Percentiles rank a stretch among this genome's conserved stretches.
phyloP scores from a whole-genome alignment of 129 eudicot species.

The Chrysanthemum seticuspe region DNA sequence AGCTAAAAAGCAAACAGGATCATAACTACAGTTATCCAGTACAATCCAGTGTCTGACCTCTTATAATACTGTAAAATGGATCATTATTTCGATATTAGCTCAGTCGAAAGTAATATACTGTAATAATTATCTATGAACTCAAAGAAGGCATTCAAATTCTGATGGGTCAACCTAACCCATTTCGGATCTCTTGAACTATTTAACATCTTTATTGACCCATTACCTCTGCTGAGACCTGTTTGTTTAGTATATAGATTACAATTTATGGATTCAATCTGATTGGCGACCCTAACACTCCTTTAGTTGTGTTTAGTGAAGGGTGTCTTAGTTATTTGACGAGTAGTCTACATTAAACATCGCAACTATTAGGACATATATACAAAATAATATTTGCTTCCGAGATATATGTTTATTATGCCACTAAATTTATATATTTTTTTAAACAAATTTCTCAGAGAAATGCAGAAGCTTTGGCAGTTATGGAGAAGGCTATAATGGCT shows the following conservation, averaged over 20 bases:
- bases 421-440: neutral
- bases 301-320: neutral
- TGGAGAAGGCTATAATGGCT: conserved; percentile 90
- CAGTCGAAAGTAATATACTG: too few relatives aligned
- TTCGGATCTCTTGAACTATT: neutral
- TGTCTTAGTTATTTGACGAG: neutral
- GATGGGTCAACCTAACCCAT: neutral
- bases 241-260: neutral
- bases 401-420: neutral
- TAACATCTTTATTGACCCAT: too few relatives aligned
- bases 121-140: neutral
- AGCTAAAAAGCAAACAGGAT: too few relatives aligned
- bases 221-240: too few relatives aligned
- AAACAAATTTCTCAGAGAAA: conserved; percentile 53
- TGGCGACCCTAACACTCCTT: neutral
- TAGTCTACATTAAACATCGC: neutral
- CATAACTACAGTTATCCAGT: too few relatives aligned
- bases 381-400: neutral
- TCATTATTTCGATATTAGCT: neutral
- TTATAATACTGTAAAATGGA: neutral
- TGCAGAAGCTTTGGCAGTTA: conserved; percentile 74
- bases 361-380: neutral
- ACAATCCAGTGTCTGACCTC: too few relatives aligned
- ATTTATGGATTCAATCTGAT: neutral
- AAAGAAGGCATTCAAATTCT: neutral